These are phyloP conservation scores for Starmerella geochares DNA, from an alignment of 805 yeast genomes.

Conservation along the genomic window DNA sequence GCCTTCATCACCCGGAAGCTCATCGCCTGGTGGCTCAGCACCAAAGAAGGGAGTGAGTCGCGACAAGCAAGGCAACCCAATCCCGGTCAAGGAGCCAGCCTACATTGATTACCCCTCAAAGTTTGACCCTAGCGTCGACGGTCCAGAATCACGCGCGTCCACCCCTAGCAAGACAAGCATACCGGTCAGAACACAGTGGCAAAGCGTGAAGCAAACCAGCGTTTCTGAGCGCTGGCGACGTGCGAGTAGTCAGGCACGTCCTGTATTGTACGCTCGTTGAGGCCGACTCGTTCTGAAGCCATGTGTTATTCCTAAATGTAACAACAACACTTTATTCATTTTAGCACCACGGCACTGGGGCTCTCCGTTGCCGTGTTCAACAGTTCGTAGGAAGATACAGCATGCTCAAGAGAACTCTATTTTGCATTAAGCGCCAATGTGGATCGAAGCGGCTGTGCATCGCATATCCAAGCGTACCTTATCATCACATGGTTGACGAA, in stretches of 20 bases:
- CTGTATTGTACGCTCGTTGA: too few relatives aligned
- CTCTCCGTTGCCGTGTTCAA: too few relatives aligned
- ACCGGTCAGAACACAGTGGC: background rate
- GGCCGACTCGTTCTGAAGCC: too few relatives aligned
- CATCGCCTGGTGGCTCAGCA: background rate
- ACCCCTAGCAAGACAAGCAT: background rate
- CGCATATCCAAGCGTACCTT: background rate
- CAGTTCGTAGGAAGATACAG: too few relatives aligned
- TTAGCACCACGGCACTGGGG: too few relatives aligned
- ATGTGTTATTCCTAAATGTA: too few relatives aligned
- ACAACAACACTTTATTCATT: too few relatives aligned
- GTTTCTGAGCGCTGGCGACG: constrained; percentile 3
- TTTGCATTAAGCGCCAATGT: too few relatives aligned
- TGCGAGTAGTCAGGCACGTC: background rate
- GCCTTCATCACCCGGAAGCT: background rate
- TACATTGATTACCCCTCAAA: background rate
- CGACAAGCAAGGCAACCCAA: background rate
- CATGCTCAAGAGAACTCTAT: too few relatives aligned
- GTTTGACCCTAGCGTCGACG: background rate
- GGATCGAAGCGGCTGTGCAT: too few relatives aligned
- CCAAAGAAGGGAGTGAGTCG: constrained; percentile 3
- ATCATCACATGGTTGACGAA: background rate
- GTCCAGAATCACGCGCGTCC: background rate
- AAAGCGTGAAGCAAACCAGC: background rate
- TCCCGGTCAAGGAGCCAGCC: background rate